Evolutionary conservation across 2,329 filamentous ascomycete species (phyloP).

Genomic region (Sclerotinia trifoliorum): DNA sequence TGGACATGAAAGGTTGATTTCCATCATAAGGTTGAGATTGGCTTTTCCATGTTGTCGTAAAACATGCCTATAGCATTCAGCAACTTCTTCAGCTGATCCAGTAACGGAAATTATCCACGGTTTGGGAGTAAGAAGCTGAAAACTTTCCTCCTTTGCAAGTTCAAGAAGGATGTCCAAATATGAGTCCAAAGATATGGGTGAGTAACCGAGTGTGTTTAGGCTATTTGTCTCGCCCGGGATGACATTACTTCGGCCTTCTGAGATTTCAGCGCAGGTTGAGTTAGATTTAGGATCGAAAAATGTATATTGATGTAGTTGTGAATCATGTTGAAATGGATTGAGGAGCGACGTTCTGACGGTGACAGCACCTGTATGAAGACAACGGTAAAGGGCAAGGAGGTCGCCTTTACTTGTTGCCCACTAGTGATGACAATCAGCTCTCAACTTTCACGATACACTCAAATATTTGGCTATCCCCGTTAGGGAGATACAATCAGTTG

Average conservation of each 20-base stretch:
- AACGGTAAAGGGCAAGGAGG: slow-evolving; percentile 59
- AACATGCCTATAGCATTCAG: slow-evolving; percentile 49
- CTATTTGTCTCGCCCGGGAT: slow-evolving; percentile 43
- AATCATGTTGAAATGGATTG: slow-evolving; percentile 56
- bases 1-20: slow-evolving; percentile 76
- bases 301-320: slow-evolving; percentile 70
- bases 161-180: slow-evolving; percentile 59
- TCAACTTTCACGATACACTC: not conserved
- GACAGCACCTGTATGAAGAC: slow-evolving; percentile 65
- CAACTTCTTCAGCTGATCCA: slow-evolving; percentile 58
- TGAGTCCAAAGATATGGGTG: slow-evolving; percentile 56
- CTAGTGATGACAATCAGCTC: slow-evolving; percentile 16
- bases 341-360: slow-evolving; percentile 71
- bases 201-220: slow-evolving; percentile 74
- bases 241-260: slow-evolving; percentile 27
- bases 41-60: slow-evolving; percentile 41
- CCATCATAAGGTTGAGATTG: slow-evolving; percentile 52
- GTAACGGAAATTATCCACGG: slow-evolving; percentile 71
- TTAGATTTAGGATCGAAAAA: slow-evolving; percentile 57
- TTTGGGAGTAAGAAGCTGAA: slow-evolving; percentile 44
- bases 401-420: slow-evolving; percentile 69
- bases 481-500: not conserved
- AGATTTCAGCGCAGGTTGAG: slow-evolving; percentile 25
- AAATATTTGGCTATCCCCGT: not conserved
- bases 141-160: slow-evolving; percentile 41